These are phyloP conservation scores for Elsinoe ampelina DNA, from an alignment of 2,329 filamentous ascomycete species.

Conservation along the genomic window DNA sequence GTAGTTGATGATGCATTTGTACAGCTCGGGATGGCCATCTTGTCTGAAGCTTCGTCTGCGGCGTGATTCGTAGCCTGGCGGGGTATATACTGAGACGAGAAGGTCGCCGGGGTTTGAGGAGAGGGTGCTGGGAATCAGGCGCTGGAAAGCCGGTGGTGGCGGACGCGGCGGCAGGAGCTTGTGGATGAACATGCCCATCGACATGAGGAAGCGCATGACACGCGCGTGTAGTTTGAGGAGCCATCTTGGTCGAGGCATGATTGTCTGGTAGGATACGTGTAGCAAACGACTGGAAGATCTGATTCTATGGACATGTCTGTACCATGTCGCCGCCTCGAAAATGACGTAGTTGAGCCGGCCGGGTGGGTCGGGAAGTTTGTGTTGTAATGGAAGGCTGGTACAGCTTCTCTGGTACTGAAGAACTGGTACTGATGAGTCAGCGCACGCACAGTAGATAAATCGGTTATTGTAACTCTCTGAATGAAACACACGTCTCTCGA, in stretches of 20 bases:
- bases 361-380: no score
- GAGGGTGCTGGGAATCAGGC: slow-evolving; percentile 43
- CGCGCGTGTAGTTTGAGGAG: slow-evolving; percentile 54
- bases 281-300: no score
- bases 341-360: neutral
- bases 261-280: neutral
- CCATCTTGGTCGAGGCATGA: slow-evolving; percentile 36
- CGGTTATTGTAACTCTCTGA: no score
- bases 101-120: slow-evolving; percentile 39
- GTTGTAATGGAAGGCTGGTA: no score
- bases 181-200: slow-evolving; percentile 60
- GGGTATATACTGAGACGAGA: slow-evolving; percentile 53
- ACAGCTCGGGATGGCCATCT: slow-evolving; percentile 26
- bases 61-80: slow-evolving; percentile 39
- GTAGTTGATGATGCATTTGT: slow-evolving; percentile 53
- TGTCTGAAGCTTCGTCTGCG: slow-evolving; percentile 25
- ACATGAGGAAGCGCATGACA: slow-evolving; percentile 59
- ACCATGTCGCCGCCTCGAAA: neutral
- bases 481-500: no score
- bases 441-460: no score
- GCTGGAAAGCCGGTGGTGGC: slow-evolving; percentile 51
- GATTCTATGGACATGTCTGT: neutral
- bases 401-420: no score
- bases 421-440: no score
- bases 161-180: slow-evolving; percentile 52